Evolutionary conservation across 2,329 filamentous ascomycete genomes (phyloP).

Genomic region (Magnaporthales sp.): DNA sequence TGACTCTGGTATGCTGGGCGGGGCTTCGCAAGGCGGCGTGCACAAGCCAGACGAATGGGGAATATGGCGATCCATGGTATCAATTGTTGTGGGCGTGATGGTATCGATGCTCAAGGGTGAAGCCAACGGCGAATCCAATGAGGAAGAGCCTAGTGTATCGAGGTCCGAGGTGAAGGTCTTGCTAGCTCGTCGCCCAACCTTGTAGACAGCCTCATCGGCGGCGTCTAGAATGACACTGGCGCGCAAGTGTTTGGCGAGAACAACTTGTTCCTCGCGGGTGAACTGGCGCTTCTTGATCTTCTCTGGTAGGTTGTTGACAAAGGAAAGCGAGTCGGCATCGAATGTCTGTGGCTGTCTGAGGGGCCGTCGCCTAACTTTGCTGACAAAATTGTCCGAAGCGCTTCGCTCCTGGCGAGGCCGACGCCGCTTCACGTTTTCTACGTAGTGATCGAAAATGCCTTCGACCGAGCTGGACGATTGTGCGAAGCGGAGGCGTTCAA

Average conservation of each 20-base stretch:
- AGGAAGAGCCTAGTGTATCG: slow-evolving; percentile 19
- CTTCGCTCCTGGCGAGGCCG: slow-evolving; percentile 19
- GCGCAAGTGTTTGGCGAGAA: slow-evolving; percentile 44
- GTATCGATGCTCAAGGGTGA: slow-evolving; percentile 10
- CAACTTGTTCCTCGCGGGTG: slow-evolving; percentile 60
- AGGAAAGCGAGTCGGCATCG: slow-evolving; percentile 57
- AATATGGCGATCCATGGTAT: neutral
- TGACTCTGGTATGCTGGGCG: slow-evolving; percentile 26
- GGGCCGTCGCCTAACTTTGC: slow-evolving; percentile 20
- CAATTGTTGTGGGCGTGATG: neutral
- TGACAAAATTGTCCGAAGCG: slow-evolving; percentile 21
- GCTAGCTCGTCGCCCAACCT: slow-evolving; percentile 30
- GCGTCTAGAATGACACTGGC: slow-evolving; percentile 23
- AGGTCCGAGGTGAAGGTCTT: slow-evolving; percentile 22
- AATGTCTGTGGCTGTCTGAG: slow-evolving; percentile 15
- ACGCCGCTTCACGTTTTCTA: slow-evolving; percentile 23
- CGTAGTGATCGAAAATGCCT: slow-evolving; percentile 26
- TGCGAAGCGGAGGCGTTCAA: slow-evolving; percentile 61
- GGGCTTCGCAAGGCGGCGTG: neutral
- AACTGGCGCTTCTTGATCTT: slow-evolving; percentile 66
- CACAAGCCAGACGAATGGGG: neutral
- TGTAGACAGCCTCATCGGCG: slow-evolving; percentile 48
- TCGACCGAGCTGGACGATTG: slow-evolving; percentile 30
- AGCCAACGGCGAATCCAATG: slow-evolving; percentile 19
- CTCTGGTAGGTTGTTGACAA: slow-evolving; percentile 58